Evolutionary conservation across 2,329 filamentous ascomycete species (phyloP).

Genomic region (Aspergillus intermedius): DNA sequence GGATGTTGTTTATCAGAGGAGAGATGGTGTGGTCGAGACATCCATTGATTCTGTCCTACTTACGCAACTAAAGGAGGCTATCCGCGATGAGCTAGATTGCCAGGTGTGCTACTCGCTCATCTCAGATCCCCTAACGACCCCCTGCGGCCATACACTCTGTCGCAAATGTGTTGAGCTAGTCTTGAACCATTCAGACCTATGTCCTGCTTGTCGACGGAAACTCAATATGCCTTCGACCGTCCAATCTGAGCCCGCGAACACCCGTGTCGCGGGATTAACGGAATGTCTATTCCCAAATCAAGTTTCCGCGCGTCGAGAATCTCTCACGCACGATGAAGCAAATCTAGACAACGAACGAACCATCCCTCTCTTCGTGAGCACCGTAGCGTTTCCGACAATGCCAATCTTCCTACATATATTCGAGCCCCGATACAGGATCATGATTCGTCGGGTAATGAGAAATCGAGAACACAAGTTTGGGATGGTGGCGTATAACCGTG

Average conservation of each 20-base stretch:
- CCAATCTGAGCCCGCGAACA: conserved; percentile 52
- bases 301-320: conserved; percentile 51
- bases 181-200: conserved; percentile 69
- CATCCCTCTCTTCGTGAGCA: conserved; percentile 73
- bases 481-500: conserved; percentile 67
- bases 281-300: conserved; percentile 63
- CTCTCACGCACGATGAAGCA: conserved; percentile 53
- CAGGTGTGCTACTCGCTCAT: conserved; percentile 81
- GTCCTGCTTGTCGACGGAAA: conserved; percentile 69
- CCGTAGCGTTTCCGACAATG: conserved; percentile 72
- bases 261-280: conserved; percentile 57
- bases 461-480: conserved; percentile 67
- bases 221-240: conserved; percentile 51
- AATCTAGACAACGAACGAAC: conserved; percentile 45
- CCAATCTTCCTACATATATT: conserved; percentile 87
- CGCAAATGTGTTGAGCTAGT: conserved; percentile 69
- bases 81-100: conserved; percentile 71
- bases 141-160: conserved; percentile 87
- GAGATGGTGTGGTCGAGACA: conserved; percentile 15
- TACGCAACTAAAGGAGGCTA: conserved; percentile 53
- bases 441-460: conserved; percentile 73
- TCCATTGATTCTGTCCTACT: conserved; percentile 28
- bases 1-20: conserved; percentile 47
- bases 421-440: conserved; percentile 83
- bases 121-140: conserved; percentile 73